A percentile compares a stretch with the other conserved stretches of the same genome.
These are phyloP conservation scores for Ophiostoma triangulosporum DNA, from an alignment of 2,329 filamentous ascomycete genomes.

Conservation along the genomic window DNA sequence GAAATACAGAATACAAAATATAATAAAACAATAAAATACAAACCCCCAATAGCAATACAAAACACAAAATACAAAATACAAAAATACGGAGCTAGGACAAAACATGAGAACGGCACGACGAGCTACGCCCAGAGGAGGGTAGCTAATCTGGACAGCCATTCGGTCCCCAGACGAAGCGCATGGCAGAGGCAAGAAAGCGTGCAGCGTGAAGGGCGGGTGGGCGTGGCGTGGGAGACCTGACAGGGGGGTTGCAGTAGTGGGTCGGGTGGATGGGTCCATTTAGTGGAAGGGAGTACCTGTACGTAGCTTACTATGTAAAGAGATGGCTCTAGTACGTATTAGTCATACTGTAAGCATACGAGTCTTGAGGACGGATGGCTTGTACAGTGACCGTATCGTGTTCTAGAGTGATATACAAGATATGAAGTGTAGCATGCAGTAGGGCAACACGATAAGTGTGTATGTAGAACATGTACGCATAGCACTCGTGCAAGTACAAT, in stretches of 20 bases:
- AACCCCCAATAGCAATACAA: too few relatives aligned
- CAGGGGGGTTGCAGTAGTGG: slow-evolving; percentile 1
- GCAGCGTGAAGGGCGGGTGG: slow-evolving; percentile 1
- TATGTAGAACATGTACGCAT: too few relatives aligned
- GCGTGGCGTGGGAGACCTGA: background rate
- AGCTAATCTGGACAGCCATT: slow-evolving; percentile 8
- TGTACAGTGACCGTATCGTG: too few relatives aligned
- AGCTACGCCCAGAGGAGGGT: slow-evolving; percentile 4
- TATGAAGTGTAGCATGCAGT: too few relatives aligned
- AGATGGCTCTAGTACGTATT: too few relatives aligned
- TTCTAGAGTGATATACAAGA: too few relatives aligned
- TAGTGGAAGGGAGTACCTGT: background rate
- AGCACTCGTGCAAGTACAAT: background rate
- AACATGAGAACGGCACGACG: too few relatives aligned
- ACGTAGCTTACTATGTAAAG: background rate
- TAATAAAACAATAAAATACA: background rate
- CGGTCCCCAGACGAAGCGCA: slow-evolving; percentile 12
- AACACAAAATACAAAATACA: too few relatives aligned
- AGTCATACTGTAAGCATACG: too few relatives aligned
- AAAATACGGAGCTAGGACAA: too few relatives aligned
- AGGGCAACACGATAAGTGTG: too few relatives aligned
- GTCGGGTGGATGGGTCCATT: background rate
- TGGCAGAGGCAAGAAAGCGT: slow-evolving; percentile 11
- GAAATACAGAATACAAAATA: background rate
- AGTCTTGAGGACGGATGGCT: background rate